Evolutionary conservation across 352 stramenopile genomes (phyloP).

Genomic region (Phytophthora sp.): DNA sequence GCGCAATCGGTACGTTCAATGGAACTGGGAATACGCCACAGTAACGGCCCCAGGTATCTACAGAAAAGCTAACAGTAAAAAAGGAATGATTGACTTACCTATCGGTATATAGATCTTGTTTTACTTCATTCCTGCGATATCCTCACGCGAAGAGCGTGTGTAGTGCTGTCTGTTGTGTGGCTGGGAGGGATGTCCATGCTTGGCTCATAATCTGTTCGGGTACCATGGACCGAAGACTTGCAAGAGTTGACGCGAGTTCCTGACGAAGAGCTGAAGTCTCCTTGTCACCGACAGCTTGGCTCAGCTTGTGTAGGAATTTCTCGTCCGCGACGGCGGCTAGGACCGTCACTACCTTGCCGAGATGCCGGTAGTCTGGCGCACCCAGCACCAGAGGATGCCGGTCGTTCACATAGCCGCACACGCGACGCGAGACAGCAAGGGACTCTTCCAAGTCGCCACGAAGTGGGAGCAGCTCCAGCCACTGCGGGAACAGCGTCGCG

Average conservation of each 20-base stretch:
- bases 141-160: constrained; percentile 67
- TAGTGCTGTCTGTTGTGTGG: constrained; percentile 61
- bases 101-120: no score
- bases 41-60: constrained; percentile 1
- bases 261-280: constrained; percentile 46
- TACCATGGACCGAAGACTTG: constrained; percentile 53
- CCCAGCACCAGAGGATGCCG: constrained; percentile 69
- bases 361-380: constrained; percentile 47
- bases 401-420: constrained; percentile 68
- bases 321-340: constrained; percentile 59
- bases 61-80: no score
- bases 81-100: no score
- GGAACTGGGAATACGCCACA: background rate
- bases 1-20: background rate
- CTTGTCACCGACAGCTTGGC: constrained; percentile 54
- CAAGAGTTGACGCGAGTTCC: constrained; percentile 54
- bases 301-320: constrained; percentile 45
- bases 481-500: constrained; percentile 67
- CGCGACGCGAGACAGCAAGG: constrained; percentile 60
- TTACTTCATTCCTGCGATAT: background rate
- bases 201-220: constrained; percentile 62
- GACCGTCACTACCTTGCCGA: constrained; percentile 62
- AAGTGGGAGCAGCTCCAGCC: constrained; percentile 73
- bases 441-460: constrained; percentile 82
- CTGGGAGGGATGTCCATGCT: constrained; percentile 59